A percentile compares a stretch with the other conserved stretches of the same genome.
phyloP scores from a whole-genome alignment of 129 eudicot species.

The Flaveria ramosissima region DNA sequence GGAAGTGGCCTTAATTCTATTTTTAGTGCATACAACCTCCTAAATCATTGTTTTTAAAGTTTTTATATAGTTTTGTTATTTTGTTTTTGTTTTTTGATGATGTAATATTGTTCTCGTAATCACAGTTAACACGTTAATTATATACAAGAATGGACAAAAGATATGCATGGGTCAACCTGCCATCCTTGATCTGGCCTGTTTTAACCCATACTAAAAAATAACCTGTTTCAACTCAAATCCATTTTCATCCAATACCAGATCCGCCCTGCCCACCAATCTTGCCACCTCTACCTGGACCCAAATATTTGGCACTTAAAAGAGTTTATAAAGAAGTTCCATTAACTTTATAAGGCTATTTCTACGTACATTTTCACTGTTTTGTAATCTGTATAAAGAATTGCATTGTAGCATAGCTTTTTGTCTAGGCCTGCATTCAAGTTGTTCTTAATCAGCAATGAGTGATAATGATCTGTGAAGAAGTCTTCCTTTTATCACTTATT shows the following conservation, averaged over 20 bases:
- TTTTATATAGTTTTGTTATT: no score
- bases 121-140: neutral
- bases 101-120: neutral
- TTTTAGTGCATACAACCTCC: no score
- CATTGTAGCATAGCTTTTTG: neutral
- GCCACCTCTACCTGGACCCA: neutral
- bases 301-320: conserved; percentile 4
- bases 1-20: no score
- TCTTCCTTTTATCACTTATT: conserved; percentile 4
- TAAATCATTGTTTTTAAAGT: no score
- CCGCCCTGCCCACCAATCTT: no score
- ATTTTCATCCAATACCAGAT: neutral
- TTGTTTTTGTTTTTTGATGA: no score
- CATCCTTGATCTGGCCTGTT: neutral
- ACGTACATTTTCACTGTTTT: conserved; percentile 4
- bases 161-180: neutral
- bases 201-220: neutral
- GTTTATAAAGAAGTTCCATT: neutral
- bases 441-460: neutral
- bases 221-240: neutral
- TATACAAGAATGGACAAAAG: neutral
- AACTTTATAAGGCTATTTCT: neutral
- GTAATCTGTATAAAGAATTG: neutral
- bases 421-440: neutral
- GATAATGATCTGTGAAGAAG: conserved; percentile 7